Conservation (phyloP, 768 basidiomycete genomes). For the Podaxis carcinomalis region DNA sequence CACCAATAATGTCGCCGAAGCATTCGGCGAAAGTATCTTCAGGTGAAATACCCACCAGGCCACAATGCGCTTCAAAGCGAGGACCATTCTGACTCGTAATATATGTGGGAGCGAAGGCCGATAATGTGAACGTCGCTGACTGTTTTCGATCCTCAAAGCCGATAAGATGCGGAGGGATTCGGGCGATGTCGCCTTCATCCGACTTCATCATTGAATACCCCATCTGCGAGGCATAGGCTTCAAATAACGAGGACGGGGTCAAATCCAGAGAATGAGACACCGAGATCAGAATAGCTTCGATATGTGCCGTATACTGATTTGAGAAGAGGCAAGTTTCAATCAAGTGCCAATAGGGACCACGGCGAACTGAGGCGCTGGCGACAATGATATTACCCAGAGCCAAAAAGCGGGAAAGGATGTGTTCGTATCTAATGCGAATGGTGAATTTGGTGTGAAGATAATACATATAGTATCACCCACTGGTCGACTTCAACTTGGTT, state of each 20-base stretch:
- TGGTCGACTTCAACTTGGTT: constrained; percentile 36
- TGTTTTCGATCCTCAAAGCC: constrained; percentile 69
- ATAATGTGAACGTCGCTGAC: constrained; percentile 65
- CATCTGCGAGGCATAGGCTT: constrained; percentile 74
- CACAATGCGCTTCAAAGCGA: constrained; percentile 61
- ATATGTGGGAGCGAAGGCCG: constrained; percentile 62
- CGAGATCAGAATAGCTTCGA: constrained; percentile 50
- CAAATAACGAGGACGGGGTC: constrained; percentile 51
- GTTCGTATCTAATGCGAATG: constrained; percentile 54
- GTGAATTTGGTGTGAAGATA: neutral
- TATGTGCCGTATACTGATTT: constrained; percentile 34
- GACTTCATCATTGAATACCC: constrained; percentile 58
- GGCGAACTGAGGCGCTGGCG: constrained; percentile 67
- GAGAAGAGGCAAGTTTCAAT: constrained; percentile 59
- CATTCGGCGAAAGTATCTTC: constrained; percentile 54
- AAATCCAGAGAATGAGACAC: constrained; percentile 71
- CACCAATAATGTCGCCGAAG: constrained; percentile 68
- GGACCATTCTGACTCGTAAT: constrained; percentile 41
- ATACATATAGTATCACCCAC: constrained; percentile 31
- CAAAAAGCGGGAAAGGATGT: constrained; percentile 68
- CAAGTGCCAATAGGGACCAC: constrained; percentile 85
- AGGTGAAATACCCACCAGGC: constrained; percentile 43
- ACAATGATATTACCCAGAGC: constrained; percentile 77
- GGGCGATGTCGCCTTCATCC: constrained; percentile 44
- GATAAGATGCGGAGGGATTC: constrained; percentile 66